Base-by-base conservation (phyloP, 805 yeast genomes). In the Pichia phayaonensis region DNA sequence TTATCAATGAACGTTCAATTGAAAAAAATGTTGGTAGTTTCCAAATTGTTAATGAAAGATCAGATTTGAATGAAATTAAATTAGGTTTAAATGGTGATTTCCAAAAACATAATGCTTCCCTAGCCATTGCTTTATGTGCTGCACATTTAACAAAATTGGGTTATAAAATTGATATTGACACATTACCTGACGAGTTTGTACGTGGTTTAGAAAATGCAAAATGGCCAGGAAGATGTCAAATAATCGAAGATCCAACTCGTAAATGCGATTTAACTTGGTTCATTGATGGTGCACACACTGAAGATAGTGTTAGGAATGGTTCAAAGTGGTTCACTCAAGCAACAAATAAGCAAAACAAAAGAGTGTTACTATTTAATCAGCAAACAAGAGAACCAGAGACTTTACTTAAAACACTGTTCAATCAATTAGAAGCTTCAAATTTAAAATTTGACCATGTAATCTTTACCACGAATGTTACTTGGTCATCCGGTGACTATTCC, bases 141-240 rank as follows among this genome's bases (percentile, higher is more conserved):
- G 75, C 77, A 38, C 89, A 86, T 62, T 72, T 90, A 51, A 52
- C 59, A 8, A 67, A 70, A 44, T 66, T 84, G 44, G 81, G 83
- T 0, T 67, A 76, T 24, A 53, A 62, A 8, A 55, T 68, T 11
- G 67, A 65, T 31, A 47, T 45, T 6, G 60, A 58, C 15, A 56
- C 53, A 10, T 66, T 83, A 40, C 85, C 86, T 0, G 70, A 67
- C 15, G 67, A 70, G 55, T 79, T 84, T 50, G 54, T 71, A 5
- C 57, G 59, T 16, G 97, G 97, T 2, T 71, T 92, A 39, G 79
- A 74, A 47, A 52, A 67, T 2, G 86, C 95, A 1, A 69, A 73
- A 43, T 94, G 98, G 97, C 94, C 94, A n/a, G 99, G 99, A 1
- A 74, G 99, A 58, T 92, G 98, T 59, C 97, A 95, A 68, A 74